These are phyloP conservation scores for Microsporum ferrugineum DNA, from an alignment of 2,329 filamentous ascomycete genomes.

Conservation along the genomic window DNA sequence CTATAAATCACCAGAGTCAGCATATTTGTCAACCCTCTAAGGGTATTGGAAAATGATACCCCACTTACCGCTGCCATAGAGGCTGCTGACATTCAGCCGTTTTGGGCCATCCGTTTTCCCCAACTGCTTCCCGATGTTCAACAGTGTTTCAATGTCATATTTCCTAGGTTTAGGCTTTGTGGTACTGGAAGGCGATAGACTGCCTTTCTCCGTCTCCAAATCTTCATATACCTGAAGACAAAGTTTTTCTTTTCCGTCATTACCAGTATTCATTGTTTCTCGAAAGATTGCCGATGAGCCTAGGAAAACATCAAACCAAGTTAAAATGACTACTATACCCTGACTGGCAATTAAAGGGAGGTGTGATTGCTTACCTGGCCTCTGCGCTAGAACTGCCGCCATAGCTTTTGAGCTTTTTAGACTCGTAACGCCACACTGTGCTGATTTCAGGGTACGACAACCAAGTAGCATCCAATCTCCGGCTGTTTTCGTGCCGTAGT, in stretches of 20 bases:
- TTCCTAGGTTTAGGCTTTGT: conserved; percentile 13
- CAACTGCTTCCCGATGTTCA: conserved; percentile 22
- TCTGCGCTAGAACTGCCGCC: background rate
- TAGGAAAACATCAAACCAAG: background rate
- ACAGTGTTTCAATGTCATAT: conserved; percentile 30
- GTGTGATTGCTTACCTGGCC: background rate
- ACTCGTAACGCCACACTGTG: background rate
- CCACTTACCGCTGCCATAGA: background rate
- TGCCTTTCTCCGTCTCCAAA: background rate
- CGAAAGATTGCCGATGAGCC: background rate
- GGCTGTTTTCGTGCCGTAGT: background rate
- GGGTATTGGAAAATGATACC: background rate
- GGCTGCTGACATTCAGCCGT: background rate
- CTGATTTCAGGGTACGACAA: background rate
- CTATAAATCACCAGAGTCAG: background rate
- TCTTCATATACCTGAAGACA: background rate
- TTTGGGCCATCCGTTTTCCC: background rate
- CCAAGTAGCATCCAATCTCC: background rate
- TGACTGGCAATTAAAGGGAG: too few relatives aligned
- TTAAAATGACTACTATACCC: background rate
- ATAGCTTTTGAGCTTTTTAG: background rate
- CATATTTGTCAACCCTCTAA: background rate
- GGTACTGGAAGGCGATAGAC: background rate
- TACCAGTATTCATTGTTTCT: background rate
- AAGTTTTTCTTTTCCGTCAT: background rate